Percentiles rank a stretch among this genome's conserved stretches.
Conservation (phyloP, 2,329 filamentous ascomycete genomes). For the Endoconidiophora polonica region DNA sequence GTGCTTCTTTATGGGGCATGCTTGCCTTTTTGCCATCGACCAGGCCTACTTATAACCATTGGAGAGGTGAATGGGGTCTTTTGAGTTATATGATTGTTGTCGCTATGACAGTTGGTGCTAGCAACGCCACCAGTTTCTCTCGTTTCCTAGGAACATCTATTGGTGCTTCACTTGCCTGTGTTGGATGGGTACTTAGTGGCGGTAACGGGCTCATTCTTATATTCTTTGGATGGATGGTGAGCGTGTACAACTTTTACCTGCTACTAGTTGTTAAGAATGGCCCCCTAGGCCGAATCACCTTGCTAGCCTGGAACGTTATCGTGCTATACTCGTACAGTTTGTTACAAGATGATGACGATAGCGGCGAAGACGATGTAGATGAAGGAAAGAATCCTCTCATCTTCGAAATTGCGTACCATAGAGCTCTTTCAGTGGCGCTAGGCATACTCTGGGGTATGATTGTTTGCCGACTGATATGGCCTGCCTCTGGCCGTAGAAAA, state of each 20-base stretch:
- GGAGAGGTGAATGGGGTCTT: slow-evolving; percentile 93
- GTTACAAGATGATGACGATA: slow-evolving; percentile 59
- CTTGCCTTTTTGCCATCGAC: slow-evolving; percentile 72
- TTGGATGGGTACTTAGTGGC: slow-evolving; percentile 60
- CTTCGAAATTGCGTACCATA: slow-evolving; percentile 71
- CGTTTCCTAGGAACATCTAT: slow-evolving; percentile 76
- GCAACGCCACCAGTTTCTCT: slow-evolving; percentile 79
- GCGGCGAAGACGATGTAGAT: slow-evolving; percentile 76
- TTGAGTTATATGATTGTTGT: slow-evolving; percentile 97
- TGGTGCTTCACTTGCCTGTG: slow-evolving; percentile 57
- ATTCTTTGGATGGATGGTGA: slow-evolving; percentile 65
- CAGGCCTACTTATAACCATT: slow-evolving; percentile 64
- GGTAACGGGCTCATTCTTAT: slow-evolving; percentile 63
- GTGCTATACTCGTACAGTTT: slow-evolving; percentile 89
- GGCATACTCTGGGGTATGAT: slow-evolving; percentile 88
- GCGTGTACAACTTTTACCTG: slow-evolving; percentile 74
- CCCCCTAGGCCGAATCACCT: slow-evolving; percentile 80
- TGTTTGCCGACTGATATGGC: slow-evolving; percentile 80
- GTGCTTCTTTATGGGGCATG: slow-evolving; percentile 75
- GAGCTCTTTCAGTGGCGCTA: slow-evolving; percentile 68
- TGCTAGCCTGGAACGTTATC: slow-evolving; percentile 91
- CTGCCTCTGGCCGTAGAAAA: slow-evolving; percentile 75
- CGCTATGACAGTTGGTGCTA: slow-evolving; percentile 91
- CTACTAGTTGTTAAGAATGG: slow-evolving; percentile 72
- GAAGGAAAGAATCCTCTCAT: slow-evolving; percentile 73